Percentiles rank a stretch among this genome's conserved stretches.
Conservation (phyloP, 352 stramenopile genomes). For the Phytophthora vignae region DNA sequence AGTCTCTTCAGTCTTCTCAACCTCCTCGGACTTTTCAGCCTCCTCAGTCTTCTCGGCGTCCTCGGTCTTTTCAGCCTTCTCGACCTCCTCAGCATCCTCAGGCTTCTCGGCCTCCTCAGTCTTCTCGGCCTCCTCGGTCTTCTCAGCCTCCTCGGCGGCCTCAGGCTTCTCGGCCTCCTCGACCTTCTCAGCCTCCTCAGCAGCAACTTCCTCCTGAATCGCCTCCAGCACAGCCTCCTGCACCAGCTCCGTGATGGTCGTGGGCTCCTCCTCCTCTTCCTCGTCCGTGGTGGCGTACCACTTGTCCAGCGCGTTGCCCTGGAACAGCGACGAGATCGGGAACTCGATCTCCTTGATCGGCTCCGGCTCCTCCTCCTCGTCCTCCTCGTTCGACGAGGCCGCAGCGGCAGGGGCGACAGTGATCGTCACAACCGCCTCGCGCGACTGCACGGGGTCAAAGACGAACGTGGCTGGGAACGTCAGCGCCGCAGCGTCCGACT, state of each 20-base stretch:
- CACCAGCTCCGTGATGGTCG: constrained; percentile 42
- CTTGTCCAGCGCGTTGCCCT: constrained; percentile 64
- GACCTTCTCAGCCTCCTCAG: constrained; percentile 24
- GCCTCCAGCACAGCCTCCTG: constrained; percentile 33
- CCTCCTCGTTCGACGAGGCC: constrained; percentile 40
- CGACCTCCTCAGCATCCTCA: constrained; percentile 15
- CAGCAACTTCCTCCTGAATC: constrained; percentile 24
- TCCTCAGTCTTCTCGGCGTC: constrained; percentile 23
- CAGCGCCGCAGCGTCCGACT: constrained; percentile 8
- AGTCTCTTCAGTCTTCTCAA: constrained; percentile 4
- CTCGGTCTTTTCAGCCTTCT: constrained; percentile 11
- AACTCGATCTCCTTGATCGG: constrained; percentile 84
- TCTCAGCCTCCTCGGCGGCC: constrained; percentile 10
- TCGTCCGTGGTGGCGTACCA: constrained; percentile 77
- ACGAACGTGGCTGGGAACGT: constrained; percentile 76
- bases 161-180: constrained; percentile 24
- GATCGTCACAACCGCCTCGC: constrained; percentile 80
- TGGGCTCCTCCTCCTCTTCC: constrained; percentile 45
- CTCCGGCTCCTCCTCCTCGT: constrained; percentile 55
- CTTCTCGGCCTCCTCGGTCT: constrained; percentile 11
- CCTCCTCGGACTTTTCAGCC: constrained; percentile 17
- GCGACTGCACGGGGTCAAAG: constrained; percentile 86
- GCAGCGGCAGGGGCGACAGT: constrained; percentile 43
- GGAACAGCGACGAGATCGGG: constrained; percentile 76
- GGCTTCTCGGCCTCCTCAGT: neutral